These are phyloP conservation scores for Clarireedia sp. DNA, from an alignment of 2,329 filamentous ascomycete species.

Conservation along the genomic window DNA sequence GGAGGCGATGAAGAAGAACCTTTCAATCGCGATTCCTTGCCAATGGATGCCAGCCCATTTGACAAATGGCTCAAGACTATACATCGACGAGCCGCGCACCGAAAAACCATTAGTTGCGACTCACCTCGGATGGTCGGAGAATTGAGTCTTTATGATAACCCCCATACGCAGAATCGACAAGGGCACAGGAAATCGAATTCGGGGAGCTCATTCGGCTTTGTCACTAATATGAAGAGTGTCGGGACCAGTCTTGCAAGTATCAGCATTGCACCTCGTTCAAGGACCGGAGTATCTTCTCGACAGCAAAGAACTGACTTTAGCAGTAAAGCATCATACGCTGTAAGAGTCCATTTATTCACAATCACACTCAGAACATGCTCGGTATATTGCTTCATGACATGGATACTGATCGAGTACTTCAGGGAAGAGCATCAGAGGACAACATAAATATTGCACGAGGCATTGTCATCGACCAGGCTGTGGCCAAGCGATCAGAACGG, in stretches of 20 bases:
- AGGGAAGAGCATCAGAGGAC: conserved; percentile 52
- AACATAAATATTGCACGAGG: conserved; percentile 52
- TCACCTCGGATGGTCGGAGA: background rate
- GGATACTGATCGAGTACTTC: background rate
- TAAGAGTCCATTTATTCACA: conserved; percentile 14
- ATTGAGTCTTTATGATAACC: conserved; percentile 18
- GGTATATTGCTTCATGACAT: background rate
- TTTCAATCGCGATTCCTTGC: conserved; percentile 11
- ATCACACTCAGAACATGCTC: background rate
- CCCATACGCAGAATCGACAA: conserved; percentile 28
- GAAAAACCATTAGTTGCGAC: conserved; percentile 29
- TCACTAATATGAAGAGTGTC: conserved; percentile 74
- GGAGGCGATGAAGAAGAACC: conserved; percentile 16
- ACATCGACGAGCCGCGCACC: conserved; percentile 43
- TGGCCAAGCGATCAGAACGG: conserved; percentile 64
- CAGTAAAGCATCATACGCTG: conserved; percentile 50
- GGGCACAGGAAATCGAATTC: conserved; percentile 55
- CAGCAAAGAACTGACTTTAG: conserved; percentile 55
- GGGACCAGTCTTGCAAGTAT: conserved; percentile 68
- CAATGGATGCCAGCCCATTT: conserved; percentile 41
- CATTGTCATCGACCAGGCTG: conserved; percentile 53
- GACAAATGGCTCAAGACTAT: conserved; percentile 67
- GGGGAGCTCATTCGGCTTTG: conserved; percentile 68
- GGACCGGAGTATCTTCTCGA: conserved; percentile 43
- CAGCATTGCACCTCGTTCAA: conserved; percentile 58